Conservation (phyloP, 2,329 filamentous ascomycete species). For the Westerdykella aurantiaca region DNA sequence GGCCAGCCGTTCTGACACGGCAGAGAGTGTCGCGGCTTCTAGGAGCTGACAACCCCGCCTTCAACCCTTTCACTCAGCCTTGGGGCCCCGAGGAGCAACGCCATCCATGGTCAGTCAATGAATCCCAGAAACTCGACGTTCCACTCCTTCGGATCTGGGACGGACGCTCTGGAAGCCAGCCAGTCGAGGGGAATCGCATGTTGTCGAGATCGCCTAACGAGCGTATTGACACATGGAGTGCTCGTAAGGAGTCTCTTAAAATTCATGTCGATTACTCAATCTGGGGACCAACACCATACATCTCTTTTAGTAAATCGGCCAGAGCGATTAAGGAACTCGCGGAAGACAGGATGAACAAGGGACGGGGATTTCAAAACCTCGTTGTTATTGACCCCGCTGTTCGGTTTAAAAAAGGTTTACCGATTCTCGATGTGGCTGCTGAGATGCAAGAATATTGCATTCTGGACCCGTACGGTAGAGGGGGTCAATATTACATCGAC, state of each 20-base stretch:
- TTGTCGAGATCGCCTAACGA: neutral
- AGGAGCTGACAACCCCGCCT: conserved; percentile 1
- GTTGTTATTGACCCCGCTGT: conserved; percentile 10
- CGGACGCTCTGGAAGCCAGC: conserved; percentile 8
- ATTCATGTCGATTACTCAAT: conserved; percentile 2
- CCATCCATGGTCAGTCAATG: conserved; percentile 4
- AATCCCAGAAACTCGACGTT: neutral
- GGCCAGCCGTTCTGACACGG: neutral
- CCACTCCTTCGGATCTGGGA: conserved; percentile 11
- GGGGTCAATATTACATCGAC: conserved; percentile 7
- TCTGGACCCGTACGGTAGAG: conserved; percentile 5
- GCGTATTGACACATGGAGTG: conserved; percentile 1
- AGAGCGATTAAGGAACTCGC: neutral
- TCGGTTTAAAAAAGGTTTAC: conserved; percentile 9
- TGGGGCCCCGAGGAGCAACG: conserved; percentile 1
- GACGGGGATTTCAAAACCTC: conserved; percentile 4
- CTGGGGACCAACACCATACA: conserved; percentile 5
- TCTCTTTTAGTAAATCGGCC: conserved; percentile 2
- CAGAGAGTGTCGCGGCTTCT: conserved; percentile 4
- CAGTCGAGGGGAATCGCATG: conserved; percentile 2
- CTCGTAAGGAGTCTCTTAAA: conserved; percentile 1
- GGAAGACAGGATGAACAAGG: neutral
- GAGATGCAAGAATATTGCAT: conserved; percentile 12
- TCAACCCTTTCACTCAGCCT: neutral
- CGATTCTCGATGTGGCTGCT: conserved; percentile 7